Percentiles rank a stretch among this genome's conserved stretches.
phyloP scores from a whole-genome alignment of 495 filamentous ascomycete species.

The Usnea hakonensis region DNA sequence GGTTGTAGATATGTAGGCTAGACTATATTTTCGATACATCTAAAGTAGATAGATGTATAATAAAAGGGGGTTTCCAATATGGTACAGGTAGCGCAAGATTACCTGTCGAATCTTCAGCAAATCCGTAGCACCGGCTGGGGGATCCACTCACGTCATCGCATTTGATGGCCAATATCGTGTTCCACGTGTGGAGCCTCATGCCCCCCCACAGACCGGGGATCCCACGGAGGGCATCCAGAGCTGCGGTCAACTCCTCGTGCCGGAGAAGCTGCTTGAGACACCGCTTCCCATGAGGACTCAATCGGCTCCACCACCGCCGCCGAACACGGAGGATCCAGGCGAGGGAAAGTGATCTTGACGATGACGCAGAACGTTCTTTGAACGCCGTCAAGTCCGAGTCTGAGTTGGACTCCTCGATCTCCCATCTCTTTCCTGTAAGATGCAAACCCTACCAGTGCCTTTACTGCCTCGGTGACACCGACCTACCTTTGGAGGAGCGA shows the following conservation, averaged over 20 bases:
- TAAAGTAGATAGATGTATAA: too few species aligned
- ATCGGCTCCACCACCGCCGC: neutral
- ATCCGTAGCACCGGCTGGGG: neutral
- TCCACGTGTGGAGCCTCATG: neutral
- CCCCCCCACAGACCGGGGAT: conserved; percentile 2
- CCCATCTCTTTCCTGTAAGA: conserved; percentile 20
- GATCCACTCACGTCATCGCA: conserved; percentile 2
- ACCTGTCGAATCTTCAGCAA: neutral
- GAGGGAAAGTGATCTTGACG: neutral
- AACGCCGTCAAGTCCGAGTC: neutral
- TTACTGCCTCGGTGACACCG: too few species aligned
- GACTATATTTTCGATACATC: too few species aligned
- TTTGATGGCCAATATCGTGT: neutral
- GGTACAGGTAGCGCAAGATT: conserved; percentile 1
- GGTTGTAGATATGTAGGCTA: too few species aligned
- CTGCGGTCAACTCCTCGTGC: conserved; percentile 1
- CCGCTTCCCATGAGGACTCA: neutral
- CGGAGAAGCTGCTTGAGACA: neutral
- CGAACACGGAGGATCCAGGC: neutral
- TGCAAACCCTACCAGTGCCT: conserved; percentile 9
- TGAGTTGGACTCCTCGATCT: conserved; percentile 1
- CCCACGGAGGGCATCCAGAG: neutral
- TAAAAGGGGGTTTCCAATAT: neutral
- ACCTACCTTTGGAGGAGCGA: conserved; percentile 1
- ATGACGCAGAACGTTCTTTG: neutral